Base-by-base conservation (phyloP, 1,284 basidiomycete genomes). In the Tilletia walkeri region DNA sequence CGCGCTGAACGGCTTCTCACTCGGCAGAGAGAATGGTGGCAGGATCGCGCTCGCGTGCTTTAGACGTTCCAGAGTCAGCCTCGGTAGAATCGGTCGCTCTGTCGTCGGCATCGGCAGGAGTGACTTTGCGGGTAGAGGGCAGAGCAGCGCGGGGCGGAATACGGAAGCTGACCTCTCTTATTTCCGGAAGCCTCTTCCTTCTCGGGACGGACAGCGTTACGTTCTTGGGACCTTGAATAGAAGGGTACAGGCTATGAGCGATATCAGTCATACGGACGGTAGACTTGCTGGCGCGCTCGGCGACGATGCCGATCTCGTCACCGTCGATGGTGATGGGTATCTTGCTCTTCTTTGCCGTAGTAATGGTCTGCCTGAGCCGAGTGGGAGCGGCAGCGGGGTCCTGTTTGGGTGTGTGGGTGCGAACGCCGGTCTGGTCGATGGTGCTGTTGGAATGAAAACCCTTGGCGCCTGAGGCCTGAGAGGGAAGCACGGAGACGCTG, bases 361-460 rank as follows among this genome's bases (percentile, higher is more conserved):
- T 87, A 87, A 63, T 85, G 84, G 67, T 72, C 75, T 72, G 67
- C 70, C 14, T 69, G 67, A 36, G 41, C 48, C 1, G 68, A 73
- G 69, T 68, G 38, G 68, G 65, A 45, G 69, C 69, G 18, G 75
- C 67, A 30, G 72, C 76, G 47, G 80, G 78, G 73, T 88, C 87
- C 81, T 89, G 90, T 76, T 90, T 91, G 69, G 96, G 96, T 75
- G 99, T 92, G 82, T 97, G 93, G 74, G 99, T 89, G 82, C 88
- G 89, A 78, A 86, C 86, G 69, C 85, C 85, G 67, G 95, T 97
- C 82, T 93, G 89, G 79, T 99, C 95, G 70, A 93, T 93, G 81
- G 99, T 93, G 73, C 90, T 87, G 86, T 94, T 97, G 80, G 99
- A 88, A 69, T 90, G 95, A 65, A 93, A 90, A 80, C 93, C 95